Conservation (phyloP, 768 basidiomycete species). For the Dentipellis fragilis region DNA sequence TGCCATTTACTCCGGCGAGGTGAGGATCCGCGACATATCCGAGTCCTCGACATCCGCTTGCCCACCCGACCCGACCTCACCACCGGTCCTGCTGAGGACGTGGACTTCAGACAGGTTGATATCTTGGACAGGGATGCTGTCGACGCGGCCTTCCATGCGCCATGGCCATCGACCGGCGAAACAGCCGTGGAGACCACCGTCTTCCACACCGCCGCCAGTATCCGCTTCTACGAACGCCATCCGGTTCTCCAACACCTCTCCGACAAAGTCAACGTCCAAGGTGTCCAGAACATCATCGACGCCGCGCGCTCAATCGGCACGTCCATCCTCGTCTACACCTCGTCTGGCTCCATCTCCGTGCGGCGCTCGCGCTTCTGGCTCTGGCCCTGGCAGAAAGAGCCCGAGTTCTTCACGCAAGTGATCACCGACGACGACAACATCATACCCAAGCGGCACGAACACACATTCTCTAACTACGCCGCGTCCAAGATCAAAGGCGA, state of each 20-base stretch:
- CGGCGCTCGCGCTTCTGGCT: conserved; percentile 50
- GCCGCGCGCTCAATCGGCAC: conserved; percentile 48
- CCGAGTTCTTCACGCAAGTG: conserved; percentile 48
- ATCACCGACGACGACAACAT: conserved; percentile 49
- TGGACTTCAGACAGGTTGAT: conserved; percentile 51
- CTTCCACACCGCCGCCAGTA: conserved; percentile 70
- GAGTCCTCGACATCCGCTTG: conserved; percentile 56
- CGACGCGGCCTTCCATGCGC: conserved; percentile 47
- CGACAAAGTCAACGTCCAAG: conserved; percentile 51
- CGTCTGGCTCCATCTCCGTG: conserved; percentile 58
- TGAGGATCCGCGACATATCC: conserved; percentile 54
- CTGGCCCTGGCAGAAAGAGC: conserved; percentile 67
- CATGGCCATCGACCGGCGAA: conserved; percentile 38
- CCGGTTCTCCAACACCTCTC: conserved; percentile 41
- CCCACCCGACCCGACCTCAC: conserved; percentile 49
- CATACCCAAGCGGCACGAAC: conserved; percentile 42
- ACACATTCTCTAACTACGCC: conserved; percentile 76
- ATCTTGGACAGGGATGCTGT: conserved; percentile 45
- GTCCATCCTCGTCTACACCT: conserved; percentile 55
- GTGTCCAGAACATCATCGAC: conserved; percentile 57
- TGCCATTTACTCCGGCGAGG: conserved; percentile 59
- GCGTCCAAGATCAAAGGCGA: conserved; percentile 56
- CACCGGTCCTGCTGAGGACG: conserved; percentile 38
- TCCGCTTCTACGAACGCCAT: conserved; percentile 68
- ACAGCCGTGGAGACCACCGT: conserved; percentile 41